Evolutionary conservation across 345 rosid species (phyloP).

Genomic region (Mallotus nudiflorus): DNA sequence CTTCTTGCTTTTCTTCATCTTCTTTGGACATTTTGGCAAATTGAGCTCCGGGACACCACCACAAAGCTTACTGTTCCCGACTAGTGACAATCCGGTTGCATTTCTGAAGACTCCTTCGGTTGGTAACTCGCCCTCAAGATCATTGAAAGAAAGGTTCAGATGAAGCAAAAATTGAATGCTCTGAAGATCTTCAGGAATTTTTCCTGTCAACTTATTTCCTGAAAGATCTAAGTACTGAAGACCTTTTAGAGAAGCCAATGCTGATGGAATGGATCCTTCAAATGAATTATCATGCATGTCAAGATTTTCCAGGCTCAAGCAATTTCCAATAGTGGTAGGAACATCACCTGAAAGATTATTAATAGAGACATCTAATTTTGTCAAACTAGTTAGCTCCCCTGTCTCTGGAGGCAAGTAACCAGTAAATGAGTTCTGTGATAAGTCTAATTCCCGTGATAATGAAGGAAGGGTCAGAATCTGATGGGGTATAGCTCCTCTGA

Average conservation of each 20-base stretch:
- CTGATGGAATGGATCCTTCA: slow-evolving; percentile 34
- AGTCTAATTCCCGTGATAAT: slow-evolving; percentile 16
- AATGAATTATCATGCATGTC: slow-evolving; percentile 28
- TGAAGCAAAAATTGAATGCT: no score
- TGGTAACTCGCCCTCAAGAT: no score
- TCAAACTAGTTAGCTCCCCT: slow-evolving; percentile 22
- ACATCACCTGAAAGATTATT: slow-evolving; percentile 38
- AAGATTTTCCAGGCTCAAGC: slow-evolving; percentile 16
- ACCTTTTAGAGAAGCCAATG: slow-evolving; percentile 29
- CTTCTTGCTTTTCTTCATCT: no score
- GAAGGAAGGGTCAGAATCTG: slow-evolving; percentile 20
- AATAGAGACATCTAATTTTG: not conserved
- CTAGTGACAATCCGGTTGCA: no score
- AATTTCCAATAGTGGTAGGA: slow-evolving; percentile 25
- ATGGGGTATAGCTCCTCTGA: slow-evolving; percentile 27
- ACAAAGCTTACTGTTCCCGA: no score
- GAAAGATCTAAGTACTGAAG: slow-evolving; percentile 29
- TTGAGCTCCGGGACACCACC: no score
- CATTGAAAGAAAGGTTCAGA: no score
- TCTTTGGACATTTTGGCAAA: no score
- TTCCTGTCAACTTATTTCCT: no score
- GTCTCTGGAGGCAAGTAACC: slow-evolving; percentile 26
- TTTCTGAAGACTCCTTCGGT: no score
- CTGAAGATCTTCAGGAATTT: no score
- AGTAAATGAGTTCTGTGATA: slow-evolving; percentile 31